Percentiles rank a stretch among this genome's conserved stretches.
Evolutionary conservation across 2,329 filamentous ascomycete genomes (phyloP).

Genomic region (Scedosporium aurantiacum): DNA sequence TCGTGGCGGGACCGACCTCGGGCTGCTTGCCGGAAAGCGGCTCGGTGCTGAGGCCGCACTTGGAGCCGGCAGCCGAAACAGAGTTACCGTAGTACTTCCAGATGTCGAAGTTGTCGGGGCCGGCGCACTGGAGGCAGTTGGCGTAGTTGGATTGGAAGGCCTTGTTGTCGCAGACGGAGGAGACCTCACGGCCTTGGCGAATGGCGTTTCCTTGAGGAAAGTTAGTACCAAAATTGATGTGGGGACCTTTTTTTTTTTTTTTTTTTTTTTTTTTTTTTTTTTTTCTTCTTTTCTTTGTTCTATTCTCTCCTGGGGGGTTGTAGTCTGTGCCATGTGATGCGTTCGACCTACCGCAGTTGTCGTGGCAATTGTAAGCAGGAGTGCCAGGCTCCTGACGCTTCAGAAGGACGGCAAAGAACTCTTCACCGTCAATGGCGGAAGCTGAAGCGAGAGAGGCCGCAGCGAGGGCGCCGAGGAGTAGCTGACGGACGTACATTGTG

Average conservation of each 20-base stretch:
- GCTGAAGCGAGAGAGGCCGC: slow-evolving; percentile 8
- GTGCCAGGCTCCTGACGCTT: slow-evolving; percentile 33
- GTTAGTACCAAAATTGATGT: slow-evolving; percentile 11
- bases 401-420: slow-evolving; percentile 14
- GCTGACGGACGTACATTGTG: neutral
- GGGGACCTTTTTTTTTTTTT: slow-evolving; percentile 2
- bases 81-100: slow-evolving; percentile 31
- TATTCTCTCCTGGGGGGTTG: neutral
- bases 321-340: neutral
- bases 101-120: slow-evolving; percentile 26
- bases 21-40: neutral
- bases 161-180: slow-evolving; percentile 23
- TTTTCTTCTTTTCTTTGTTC: too few species aligned
- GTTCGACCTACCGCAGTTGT: slow-evolving; percentile 28
- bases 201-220: slow-evolving; percentile 14
- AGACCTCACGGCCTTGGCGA: slow-evolving; percentile 20
- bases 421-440: slow-evolving; percentile 5
- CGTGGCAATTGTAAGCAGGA: slow-evolving; percentile 32
- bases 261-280: neutral
- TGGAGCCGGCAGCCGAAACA: slow-evolving; percentile 20
- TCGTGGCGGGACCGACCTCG: neutral
- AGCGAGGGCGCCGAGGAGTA: neutral
- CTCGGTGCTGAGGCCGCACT: slow-evolving; percentile 15
- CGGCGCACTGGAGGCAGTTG: slow-evolving; percentile 29
- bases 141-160: slow-evolving; percentile 28